Percentiles rank a stretch among this genome's conserved stretches.
Evolutionary conservation across 495 filamentous ascomycete genomes (phyloP).

Genomic region (Pseudoneurospora amorphoporcata): DNA sequence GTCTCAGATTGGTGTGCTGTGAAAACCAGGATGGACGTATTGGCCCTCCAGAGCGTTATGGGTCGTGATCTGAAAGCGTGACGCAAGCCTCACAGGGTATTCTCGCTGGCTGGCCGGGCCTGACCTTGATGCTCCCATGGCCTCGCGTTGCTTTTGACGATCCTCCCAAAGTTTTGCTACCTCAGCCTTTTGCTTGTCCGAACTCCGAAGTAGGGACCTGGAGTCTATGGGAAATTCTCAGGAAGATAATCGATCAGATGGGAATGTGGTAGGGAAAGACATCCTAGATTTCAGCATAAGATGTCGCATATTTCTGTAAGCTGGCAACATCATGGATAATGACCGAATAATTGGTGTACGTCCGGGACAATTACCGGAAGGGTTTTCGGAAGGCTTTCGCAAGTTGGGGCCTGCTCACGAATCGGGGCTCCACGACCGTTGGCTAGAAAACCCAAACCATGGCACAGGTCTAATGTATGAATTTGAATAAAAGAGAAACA

Average conservation of each 20-base stretch:
- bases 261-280: too few species aligned
- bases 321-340: neutral
- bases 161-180: neutral
- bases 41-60: neutral
- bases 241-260: too few species aligned
- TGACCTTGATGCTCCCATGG: neutral
- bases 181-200: neutral
- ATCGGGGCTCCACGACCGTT: neutral
- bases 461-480: neutral
- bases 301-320: neutral
- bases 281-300: neutral
- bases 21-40: neutral
- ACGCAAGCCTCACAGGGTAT: neutral
- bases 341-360: neutral
- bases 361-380: neutral
- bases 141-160: neutral
- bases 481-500: too few species aligned
- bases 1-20: neutral
- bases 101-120: neutral
- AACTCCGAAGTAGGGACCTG: neutral
- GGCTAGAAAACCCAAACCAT: neutral
- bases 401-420: neutral
- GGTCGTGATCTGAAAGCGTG: neutral
- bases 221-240: neutral
- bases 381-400: neutral